Base-by-base conservation (phyloP, 192 early-diverging fungal genomes). In the Rhizophagus sp. region DNA sequence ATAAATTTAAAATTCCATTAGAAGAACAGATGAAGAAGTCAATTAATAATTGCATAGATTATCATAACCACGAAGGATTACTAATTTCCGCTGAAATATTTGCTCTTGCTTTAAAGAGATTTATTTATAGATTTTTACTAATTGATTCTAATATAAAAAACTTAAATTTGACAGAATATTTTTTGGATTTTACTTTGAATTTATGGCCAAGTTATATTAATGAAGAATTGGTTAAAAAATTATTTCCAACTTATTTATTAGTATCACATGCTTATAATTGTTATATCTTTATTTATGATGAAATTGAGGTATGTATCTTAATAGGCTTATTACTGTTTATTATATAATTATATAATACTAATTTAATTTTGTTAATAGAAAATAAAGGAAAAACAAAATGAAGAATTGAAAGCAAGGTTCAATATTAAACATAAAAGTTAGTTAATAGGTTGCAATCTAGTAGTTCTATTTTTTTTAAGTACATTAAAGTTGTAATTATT, bases 81-180 rank as follows among this genome's bases (percentile, higher is more conserved):
- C 22, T 25, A 9, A 79, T 79, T 39, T 47, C 78, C 6, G 78
- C 78, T n/a, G 13, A 34, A 61, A 25, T 70, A 47, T 79, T 79
- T 25, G 74, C 74, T 1, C 77, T 39, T 17, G 78, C 78, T 5
- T 73, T 79, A 24, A 79, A 79, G 41, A 36, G 70, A 61, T 77
- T 79, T 79, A 74, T 74, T n/a, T 50, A 34, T 30, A 75, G 78
- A 61, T 50, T n/a, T 47, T 61, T 79, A 25, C 27, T 22, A 15
- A 41, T 25, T 70, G 44, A 52, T 25, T 75, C 25, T 30, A 62
- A 27, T 50, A 57, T 73, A 17, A 9, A 36, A 44, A n/a, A 64
- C 62, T 25, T 5, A 13, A 47, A 57, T 74, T 30, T 68, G 5
- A 57, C 15, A 22, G 12, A 6, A 57, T 57, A 57, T 5, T 57